Evolutionary conservation across 352 stramenopile genomes (phyloP).

Genomic region (Globisporangium irregulare): DNA sequence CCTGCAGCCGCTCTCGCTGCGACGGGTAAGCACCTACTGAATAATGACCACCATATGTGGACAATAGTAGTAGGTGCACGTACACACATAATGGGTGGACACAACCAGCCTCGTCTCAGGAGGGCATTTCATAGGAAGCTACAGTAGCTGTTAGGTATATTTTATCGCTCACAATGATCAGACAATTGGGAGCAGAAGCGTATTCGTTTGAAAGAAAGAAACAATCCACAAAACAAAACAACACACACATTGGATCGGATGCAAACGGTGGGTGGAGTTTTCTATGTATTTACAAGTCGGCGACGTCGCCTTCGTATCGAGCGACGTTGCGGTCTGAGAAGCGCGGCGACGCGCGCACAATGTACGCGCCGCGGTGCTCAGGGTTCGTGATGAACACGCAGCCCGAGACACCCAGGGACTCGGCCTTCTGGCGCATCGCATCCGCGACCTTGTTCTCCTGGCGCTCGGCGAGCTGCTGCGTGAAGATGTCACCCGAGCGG

Average conservation of each 20-base stretch:
- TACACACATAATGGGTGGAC: background rate
- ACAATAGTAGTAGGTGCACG: background rate
- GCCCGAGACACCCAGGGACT: constrained; percentile 90
- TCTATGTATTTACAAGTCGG: constrained; percentile 50
- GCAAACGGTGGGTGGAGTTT: constrained; percentile 3
- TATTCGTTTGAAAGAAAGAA: background rate
- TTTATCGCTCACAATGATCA: constrained; percentile 8
- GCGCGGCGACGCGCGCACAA: constrained; percentile 91
- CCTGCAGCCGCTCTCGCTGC: constrained; percentile 46
- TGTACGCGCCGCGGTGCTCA: constrained; percentile 94
- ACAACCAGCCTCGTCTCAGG: background rate
- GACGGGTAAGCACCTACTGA: constrained; percentile 58
- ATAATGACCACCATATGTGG: background rate
- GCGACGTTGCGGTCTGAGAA: constrained; percentile 87
- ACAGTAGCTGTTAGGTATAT: constrained; percentile 6
- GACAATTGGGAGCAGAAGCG: background rate
- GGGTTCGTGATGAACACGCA: constrained; percentile 97
- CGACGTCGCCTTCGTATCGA: constrained; percentile 81
- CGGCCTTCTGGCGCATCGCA: constrained; percentile 94
- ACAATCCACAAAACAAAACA: background rate
- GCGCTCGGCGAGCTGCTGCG: constrained; percentile 89
- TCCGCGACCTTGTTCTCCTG: constrained; percentile 92
- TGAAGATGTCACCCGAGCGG: constrained; percentile 98
- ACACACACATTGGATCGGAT: background rate
- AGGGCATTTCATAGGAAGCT: background rate